These are phyloP conservation scores for Nakazawaea populi DNA, from an alignment of 805 yeast genomes.

Conservation along the genomic window DNA sequence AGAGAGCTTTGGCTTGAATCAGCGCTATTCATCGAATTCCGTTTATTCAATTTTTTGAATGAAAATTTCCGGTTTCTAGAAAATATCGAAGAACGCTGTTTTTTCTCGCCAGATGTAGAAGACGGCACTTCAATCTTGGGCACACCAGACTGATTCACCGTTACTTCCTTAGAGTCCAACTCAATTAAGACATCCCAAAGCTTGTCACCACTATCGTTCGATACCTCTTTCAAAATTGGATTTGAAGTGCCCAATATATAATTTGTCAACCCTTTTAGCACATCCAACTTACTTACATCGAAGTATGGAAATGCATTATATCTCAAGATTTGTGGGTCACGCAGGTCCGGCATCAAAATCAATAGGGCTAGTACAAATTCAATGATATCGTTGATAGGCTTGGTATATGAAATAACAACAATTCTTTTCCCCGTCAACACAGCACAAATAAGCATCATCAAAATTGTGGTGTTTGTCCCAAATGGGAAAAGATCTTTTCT, in stretches of 20 bases:
- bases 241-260: slow-evolving; percentile 66
- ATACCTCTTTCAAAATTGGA: slow-evolving; percentile 51
- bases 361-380: slow-evolving; percentile 37
- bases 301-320: slow-evolving; percentile 44
- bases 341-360: slow-evolving; percentile 21
- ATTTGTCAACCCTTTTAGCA: slow-evolving; percentile 33
- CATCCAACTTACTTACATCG: slow-evolving; percentile 53
- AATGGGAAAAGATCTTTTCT: slow-evolving; percentile 10
- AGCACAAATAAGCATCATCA: slow-evolving; percentile 42
- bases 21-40: neutral
- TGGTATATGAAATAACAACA: slow-evolving; percentile 30
- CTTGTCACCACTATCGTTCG: slow-evolving; percentile 14
- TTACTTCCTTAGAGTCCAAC: slow-evolving; percentile 42
- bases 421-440: slow-evolving; percentile 41
- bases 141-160: slow-evolving; percentile 11
- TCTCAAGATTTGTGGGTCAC: slow-evolving; percentile 10
- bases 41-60: slow-evolving; percentile 1
- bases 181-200: slow-evolving; percentile 61
- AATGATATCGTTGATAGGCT: slow-evolving; percentile 39
- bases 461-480: slow-evolving; percentile 29
- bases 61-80: neutral
- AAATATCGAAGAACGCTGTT: neutral
- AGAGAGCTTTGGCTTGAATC: neutral
- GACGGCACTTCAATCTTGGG: neutral
- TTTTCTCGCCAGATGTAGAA: neutral